Conservation (phyloP, 1,139 yeast genomes). For the Scheffersomyces quercinus region DNA sequence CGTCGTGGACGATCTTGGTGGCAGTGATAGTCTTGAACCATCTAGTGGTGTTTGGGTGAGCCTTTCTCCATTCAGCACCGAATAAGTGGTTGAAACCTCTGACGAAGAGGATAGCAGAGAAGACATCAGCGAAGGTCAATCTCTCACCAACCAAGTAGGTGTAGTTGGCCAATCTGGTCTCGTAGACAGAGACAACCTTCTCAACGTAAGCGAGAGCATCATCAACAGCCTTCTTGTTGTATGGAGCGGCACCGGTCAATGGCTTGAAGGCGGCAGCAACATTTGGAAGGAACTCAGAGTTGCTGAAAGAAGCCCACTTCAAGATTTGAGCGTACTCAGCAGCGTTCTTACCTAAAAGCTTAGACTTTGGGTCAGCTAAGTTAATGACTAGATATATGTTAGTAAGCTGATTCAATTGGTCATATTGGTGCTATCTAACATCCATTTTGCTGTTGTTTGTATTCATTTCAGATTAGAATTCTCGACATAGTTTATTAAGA, state of each 20-base stretch:
- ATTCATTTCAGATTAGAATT: slow-evolving; percentile 44
- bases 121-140: slow-evolving; percentile 81
- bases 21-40: slow-evolving; percentile 79
- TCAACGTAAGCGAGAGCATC: slow-evolving; percentile 45
- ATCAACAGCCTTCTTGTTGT: slow-evolving; percentile 81
- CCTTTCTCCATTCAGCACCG: slow-evolving; percentile 76
- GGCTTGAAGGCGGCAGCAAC: slow-evolving; percentile 37
- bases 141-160: slow-evolving; percentile 93
- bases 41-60: slow-evolving; percentile 75
- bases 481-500: slow-evolving; percentile 84
- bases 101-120: slow-evolving; percentile 56
- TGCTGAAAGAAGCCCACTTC: slow-evolving; percentile 81
- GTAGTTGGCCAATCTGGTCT: slow-evolving; percentile 67
- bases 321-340: slow-evolving; percentile 71
- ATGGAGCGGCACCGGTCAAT: slow-evolving; percentile 43
- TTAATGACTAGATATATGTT: slow-evolving; percentile 27
- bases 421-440: neutral
- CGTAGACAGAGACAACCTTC: slow-evolving; percentile 46
- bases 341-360: slow-evolving; percentile 62
- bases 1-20: slow-evolving; percentile 52
- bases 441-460: neutral
- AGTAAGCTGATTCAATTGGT: slow-evolving; percentile 11
- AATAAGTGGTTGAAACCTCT: slow-evolving; percentile 69
- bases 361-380: slow-evolving; percentile 26
- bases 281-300: slow-evolving; percentile 61